Evolutionary conservation across 78 protist genomes (phyloP), one percentile per base, ranked within the genome.

Genomic region (Dictyostelium brefeldianum): DNA sequence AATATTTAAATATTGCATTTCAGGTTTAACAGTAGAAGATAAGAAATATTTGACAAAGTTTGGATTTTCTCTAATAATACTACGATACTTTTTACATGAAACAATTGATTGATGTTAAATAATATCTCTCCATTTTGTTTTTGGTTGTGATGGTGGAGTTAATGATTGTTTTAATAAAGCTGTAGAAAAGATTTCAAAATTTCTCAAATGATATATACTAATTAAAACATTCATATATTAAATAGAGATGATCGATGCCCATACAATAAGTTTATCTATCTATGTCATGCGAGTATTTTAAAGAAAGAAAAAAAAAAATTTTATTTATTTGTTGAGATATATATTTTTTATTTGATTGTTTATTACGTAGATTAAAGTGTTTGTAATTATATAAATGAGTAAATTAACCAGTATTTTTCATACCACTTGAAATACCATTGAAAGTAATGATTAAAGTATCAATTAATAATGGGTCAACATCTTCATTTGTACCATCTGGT

Each of bases 1-100:
- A 54, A 96, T 67, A 47, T 87, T 91, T 41, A 95, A 73, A 50
- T 25, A 71, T 5, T 75, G 70, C 75, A 96, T 59, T 69, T 91
- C 94, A 12, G 31, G 18, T 57, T 81, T 73, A 14, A 96, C 95
- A 9, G 98, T 96, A 17, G 95, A 89, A 0, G 94, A 73, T 64
- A 95, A 31, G 56, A 96, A 96, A 78, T 96, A 96, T 46, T 73
- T 48, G n/a, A 92, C 92, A 73, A 96, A 96, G 17, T 18, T 15
- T 18, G 90, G 95, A 48, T 89, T 41, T 0, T 85, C 83, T 78
- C 80, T 87, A 36, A 94, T 96, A 5, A 94, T n/a, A 12, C 62
- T n/a, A 1, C 95, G 73, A 71, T 94, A 96, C 18, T 80, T 74
- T 14, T 29, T 75, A 51, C 96, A 79, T 11, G 96, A 91, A 11